Evolutionary conservation across 768 basidiomycete genomes (phyloP).

Genomic region (Cystobasidium ongulense): DNA sequence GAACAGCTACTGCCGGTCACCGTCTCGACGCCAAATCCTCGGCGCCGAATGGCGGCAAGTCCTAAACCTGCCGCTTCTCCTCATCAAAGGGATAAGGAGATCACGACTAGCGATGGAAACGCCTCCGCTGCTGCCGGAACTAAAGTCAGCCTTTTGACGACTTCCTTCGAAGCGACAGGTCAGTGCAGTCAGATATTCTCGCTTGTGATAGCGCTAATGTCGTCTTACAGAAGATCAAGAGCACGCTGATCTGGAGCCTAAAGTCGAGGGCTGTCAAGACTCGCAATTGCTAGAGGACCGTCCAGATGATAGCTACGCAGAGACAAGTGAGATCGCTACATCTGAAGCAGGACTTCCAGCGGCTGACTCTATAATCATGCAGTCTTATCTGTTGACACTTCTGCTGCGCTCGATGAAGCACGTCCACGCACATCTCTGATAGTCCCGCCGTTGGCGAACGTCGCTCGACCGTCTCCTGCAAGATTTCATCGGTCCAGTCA

Average conservation of each 20-base stretch:
- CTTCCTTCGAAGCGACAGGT: too few relatives aligned
- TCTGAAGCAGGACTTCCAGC: not conserved
- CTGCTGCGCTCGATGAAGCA: slow-evolving; percentile 10
- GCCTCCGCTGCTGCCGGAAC: too few relatives aligned
- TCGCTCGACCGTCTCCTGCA: not conserved
- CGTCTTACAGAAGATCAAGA: too few relatives aligned
- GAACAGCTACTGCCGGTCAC: not conserved
- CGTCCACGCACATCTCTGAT: slow-evolving; percentile 14
- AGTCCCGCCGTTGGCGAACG: not conserved
- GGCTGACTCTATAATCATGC: not conserved
- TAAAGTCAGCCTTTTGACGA: too few relatives aligned
- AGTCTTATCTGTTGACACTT: not conserved
- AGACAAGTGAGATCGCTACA: not conserved
- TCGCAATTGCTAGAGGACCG: not conserved
- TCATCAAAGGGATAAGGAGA: not conserved
- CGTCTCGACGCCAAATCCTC: not conserved
- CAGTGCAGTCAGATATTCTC: too few relatives aligned
- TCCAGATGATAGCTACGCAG: not conserved
- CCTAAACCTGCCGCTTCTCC: not conserved
- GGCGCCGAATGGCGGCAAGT: not conserved
- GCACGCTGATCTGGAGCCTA: not conserved
- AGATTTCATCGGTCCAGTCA: not conserved
- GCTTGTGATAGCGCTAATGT: too few relatives aligned
- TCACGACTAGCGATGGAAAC: too few relatives aligned
- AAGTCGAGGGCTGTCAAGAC: not conserved